Conservation (phyloP, 805 yeast genomes). For the Cyberlindnera mycetangii region DNA sequence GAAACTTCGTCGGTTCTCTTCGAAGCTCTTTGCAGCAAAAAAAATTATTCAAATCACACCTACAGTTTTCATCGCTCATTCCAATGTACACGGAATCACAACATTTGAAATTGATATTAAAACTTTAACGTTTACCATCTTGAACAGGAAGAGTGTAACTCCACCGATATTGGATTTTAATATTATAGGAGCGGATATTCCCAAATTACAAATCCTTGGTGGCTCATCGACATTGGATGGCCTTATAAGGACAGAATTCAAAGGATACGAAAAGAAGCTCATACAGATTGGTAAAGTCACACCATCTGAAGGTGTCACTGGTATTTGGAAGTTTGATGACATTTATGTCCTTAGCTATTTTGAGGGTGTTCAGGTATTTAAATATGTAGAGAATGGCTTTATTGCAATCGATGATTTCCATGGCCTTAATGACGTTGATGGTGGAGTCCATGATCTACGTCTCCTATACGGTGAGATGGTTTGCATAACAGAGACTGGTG, state of each 20-base stretch:
- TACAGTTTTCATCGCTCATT: constrained; percentile 4
- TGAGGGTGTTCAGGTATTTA: constrained; percentile 8
- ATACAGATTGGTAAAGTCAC: neutral
- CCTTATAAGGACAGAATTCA: constrained; percentile 21
- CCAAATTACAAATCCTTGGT: constrained; percentile 26
- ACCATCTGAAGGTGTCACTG: neutral
- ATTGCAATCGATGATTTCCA: constrained; percentile 9
- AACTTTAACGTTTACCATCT: neutral
- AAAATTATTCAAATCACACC: constrained; percentile 10
- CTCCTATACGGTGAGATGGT: constrained; percentile 3
- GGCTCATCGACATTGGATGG: constrained; percentile 22
- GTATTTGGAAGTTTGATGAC: constrained; percentile 21
- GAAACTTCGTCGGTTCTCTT: constrained; percentile 9
- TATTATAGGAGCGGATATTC: constrained; percentile 18
- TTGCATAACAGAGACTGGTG: constrained; percentile 19
- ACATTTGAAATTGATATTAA: constrained; percentile 6
- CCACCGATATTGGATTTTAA: constrained; percentile 26
- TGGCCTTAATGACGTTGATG: constrained; percentile 13
- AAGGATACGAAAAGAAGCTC: constrained; percentile 13
- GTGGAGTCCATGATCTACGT: constrained; percentile 17
- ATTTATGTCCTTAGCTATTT: constrained; percentile 9
- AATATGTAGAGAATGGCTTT: neutral
- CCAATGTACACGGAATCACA: constrained; percentile 10
- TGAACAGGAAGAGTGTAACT: constrained; percentile 1
- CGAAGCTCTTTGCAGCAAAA: constrained; percentile 1